A percentile compares a stretch with the other conserved stretches of the same genome.
Conservation (phyloP, 1,284 basidiomycete genomes). For the Naganishia liquefaciens region DNA sequence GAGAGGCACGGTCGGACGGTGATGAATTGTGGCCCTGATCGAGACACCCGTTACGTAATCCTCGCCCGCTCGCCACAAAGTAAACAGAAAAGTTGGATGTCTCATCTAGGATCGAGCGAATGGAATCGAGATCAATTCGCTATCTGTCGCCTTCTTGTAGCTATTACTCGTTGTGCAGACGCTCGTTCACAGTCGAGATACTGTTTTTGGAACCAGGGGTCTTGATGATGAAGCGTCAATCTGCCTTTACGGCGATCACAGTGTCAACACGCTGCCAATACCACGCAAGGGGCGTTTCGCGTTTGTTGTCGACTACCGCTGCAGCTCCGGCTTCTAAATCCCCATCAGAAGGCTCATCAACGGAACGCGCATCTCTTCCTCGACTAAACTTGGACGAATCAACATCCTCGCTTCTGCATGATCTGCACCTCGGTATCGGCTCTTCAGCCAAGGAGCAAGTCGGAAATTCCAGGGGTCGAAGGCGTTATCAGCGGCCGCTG, state of each 20-base stretch:
- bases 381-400: slow-evolving; percentile 17
- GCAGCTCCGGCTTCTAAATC: background rate
- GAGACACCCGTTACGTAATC: background rate
- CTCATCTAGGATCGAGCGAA: background rate
- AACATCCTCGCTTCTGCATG: slow-evolving; percentile 18
- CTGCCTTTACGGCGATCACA: background rate
- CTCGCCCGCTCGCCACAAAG: slow-evolving; percentile 18
- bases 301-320: background rate
- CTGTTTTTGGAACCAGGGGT: background rate
- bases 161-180: background rate
- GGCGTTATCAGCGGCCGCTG: slow-evolving; percentile 5
- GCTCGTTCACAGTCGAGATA: background rate
- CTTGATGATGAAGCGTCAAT: background rate
- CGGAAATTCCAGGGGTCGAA: background rate
- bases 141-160: background rate
- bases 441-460: background rate
- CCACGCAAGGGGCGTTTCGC: background rate
- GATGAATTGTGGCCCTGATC: slow-evolving; percentile 12
- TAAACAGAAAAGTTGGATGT: slow-evolving; percentile 27
- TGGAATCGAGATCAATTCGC: background rate
- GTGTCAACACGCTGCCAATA: background rate
- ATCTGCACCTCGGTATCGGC: slow-evolving; percentile 11
- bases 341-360: background rate
- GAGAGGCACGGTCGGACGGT: background rate
- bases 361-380: slow-evolving; percentile 6